A percentile compares a stretch with the other conserved stretches of the same genome.
Conservation (phyloP, 1,139 yeast species). For the Saccharomyces hybrid region DNA sequence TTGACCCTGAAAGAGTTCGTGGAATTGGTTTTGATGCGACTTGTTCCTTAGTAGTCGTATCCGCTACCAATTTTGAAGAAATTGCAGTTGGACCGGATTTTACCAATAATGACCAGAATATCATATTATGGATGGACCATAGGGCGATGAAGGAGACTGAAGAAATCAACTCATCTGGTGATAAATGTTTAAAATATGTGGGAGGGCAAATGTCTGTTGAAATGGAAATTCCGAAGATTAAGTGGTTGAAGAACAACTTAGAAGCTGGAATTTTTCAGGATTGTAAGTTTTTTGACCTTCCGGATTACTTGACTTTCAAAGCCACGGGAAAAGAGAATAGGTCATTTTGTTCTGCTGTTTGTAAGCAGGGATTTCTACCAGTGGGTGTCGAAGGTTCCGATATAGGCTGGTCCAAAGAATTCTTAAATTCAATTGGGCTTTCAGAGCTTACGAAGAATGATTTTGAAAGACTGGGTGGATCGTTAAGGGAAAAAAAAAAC, state of each 20-base stretch:
- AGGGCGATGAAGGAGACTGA: slow-evolving; percentile 85
- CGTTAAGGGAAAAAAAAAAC: slow-evolving; percentile 36
- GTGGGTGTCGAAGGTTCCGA: slow-evolving; percentile 78
- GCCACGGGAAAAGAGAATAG: slow-evolving; percentile 85
- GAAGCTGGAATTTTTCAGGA: slow-evolving; percentile 51
- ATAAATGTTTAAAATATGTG: slow-evolving; percentile 75
- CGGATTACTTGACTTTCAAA: slow-evolving; percentile 82
- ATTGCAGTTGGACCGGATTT: slow-evolving; percentile 92
- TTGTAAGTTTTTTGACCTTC: slow-evolving; percentile 83
- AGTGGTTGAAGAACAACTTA: slow-evolving; percentile 87
- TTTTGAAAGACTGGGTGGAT: slow-evolving; percentile 77
- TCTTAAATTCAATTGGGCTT: slow-evolving; percentile 58
- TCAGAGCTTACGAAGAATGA: slow-evolving; percentile 71
- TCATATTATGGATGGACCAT: slow-evolving; percentile 97
- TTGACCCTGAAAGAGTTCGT: slow-evolving; percentile 55
- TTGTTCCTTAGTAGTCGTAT: slow-evolving; percentile 80
- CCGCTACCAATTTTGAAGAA: slow-evolving; percentile 59
- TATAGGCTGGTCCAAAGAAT: slow-evolving; percentile 85
- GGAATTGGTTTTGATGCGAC: slow-evolving; percentile 98
- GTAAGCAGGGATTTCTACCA: slow-evolving; percentile 94
- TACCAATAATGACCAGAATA: slow-evolving; percentile 60
- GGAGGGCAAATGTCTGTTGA: slow-evolving; percentile 98
- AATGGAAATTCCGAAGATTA: slow-evolving; percentile 95
- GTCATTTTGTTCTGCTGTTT: slow-evolving; percentile 81
- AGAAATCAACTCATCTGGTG: slow-evolving; percentile 70